Evolutionary conservation across 1,139 yeast genomes (phyloP).

Genomic region (Yamadazyma sp.): DNA sequence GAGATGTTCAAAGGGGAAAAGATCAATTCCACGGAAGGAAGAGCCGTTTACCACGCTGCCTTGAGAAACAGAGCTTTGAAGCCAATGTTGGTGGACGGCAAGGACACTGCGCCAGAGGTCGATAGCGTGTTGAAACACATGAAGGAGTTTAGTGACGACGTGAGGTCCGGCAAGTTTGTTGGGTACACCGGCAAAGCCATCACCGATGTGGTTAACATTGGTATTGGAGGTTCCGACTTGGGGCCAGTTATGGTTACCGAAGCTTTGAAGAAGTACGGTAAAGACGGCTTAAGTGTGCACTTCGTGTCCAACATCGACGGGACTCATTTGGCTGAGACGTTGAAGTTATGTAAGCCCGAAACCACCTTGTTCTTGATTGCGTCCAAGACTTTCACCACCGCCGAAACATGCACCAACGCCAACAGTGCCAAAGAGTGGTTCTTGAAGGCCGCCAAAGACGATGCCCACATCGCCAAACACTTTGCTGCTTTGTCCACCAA

Average conservation of each 20-base stretch:
- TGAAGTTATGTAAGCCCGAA: slow-evolving; percentile 77
- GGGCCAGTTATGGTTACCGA: slow-evolving; percentile 99
- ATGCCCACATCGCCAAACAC: slow-evolving; percentile 85
- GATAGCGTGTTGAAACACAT: slow-evolving; percentile 89
- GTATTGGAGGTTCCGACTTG: slow-evolving; percentile 98
- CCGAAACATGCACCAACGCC: slow-evolving; percentile 96
- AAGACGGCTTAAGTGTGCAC: slow-evolving; percentile 75
- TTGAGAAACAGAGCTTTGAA: slow-evolving; percentile 86
- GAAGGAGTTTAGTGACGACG: slow-evolving; percentile 88
- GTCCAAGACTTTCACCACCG: slow-evolving; percentile 97
- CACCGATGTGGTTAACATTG: slow-evolving; percentile 93
- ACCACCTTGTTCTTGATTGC: slow-evolving; percentile 94
- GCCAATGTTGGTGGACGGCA: slow-evolving; percentile 82
- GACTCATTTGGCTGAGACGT: slow-evolving; percentile 90
- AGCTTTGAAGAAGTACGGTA: slow-evolving; percentile 87
- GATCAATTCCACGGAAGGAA: slow-evolving; percentile 91
- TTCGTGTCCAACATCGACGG: slow-evolving; percentile 98
- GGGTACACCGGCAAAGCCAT: slow-evolving; percentile 95
- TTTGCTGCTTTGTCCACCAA: slow-evolving; percentile 96
- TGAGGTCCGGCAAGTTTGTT: slow-evolving; percentile 92
- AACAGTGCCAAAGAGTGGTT: slow-evolving; percentile 95
- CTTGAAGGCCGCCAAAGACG: slow-evolving; percentile 66
- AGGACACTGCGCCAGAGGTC: slow-evolving; percentile 86
- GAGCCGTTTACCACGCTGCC: slow-evolving; percentile 97
- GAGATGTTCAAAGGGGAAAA: slow-evolving; percentile 90